Evolutionary conservation across 2,329 filamentous ascomycete species (phyloP).

Genomic region (Xylaria polymorpha): DNA sequence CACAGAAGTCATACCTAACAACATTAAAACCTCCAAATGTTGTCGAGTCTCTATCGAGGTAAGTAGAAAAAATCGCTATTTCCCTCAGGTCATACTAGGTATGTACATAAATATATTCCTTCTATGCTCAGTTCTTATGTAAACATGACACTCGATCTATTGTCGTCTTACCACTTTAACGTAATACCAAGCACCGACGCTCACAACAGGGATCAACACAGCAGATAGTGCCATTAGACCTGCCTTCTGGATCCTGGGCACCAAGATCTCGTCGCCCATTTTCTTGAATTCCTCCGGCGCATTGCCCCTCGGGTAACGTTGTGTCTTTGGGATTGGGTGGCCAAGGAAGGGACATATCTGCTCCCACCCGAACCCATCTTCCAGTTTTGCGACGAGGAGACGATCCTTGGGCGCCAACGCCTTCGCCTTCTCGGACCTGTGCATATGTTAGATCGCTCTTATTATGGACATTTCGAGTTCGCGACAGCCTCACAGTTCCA

Average conservation of each 20-base stretch:
- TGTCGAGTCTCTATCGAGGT: no score
- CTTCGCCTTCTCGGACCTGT: conserved; percentile 45
- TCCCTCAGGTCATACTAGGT: not conserved
- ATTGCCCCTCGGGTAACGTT: conserved; percentile 49
- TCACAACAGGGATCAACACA: conserved; percentile 25
- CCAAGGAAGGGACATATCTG: conserved; percentile 52
- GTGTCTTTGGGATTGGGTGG: conserved; percentile 45
- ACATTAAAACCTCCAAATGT: not conserved
- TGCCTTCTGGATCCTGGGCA: conserved; percentile 28
- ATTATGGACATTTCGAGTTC: not conserved
- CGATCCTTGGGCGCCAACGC: conserved; percentile 45
- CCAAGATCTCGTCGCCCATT: conserved; percentile 33
- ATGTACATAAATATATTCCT: not conserved
- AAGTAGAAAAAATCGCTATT: not conserved
- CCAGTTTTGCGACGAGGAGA: conserved; percentile 49
- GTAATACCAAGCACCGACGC: conserved; percentile 34
- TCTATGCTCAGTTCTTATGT: not conserved
- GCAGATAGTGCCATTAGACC: conserved; percentile 22
- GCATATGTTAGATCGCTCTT: conserved; percentile 18
- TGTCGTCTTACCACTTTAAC: conserved; percentile 6
- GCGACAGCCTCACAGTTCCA: conserved; percentile 31
- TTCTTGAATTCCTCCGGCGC: conserved; percentile 46
- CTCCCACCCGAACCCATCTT: conserved; percentile 53
- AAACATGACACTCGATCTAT: not conserved
- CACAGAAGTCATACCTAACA: not conserved